Base-by-base conservation (phyloP, 306 rosid genomes). In the Corylus heterophylla region DNA sequence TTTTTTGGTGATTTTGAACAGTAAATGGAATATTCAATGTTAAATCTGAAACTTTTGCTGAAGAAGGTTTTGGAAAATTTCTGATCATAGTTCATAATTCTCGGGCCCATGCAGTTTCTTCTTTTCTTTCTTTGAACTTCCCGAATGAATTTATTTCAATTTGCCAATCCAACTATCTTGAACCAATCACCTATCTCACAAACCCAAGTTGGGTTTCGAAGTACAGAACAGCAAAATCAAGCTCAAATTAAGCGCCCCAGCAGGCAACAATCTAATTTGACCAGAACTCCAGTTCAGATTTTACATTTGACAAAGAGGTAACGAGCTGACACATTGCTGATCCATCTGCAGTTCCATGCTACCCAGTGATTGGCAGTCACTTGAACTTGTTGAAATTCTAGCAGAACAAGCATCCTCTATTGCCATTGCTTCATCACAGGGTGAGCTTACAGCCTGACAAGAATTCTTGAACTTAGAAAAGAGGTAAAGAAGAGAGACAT, bases 401-500 rank as follows among this genome's bases (percentile, higher is more conserved):
- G 79, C 76, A 50, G 82, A 74, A 54, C 55, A 52, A 52, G 52
- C 73, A 27, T 69, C 79, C 70, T 82, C 82, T 3, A 51, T 61
- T 4, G 78, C 52, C 50, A n/a, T 59, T 27, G 77, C 16, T 44
- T 87, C 88, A 59, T 63, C 76, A 1, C 71, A 22, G 22, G 89
- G 76, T 31, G 76, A 79, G 17, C 18, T 54, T 58, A 20, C 12
- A 11, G 35, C 72, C 27, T 16, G 66, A 44, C 75, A 79, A 37
- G 85, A 75, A 56, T 69, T 89, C 79, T 66, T 86, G 20, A 80
- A 66, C 71, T 90, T 89, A 11, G 86, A 69, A 37, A 85, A 96
- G 74, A 96, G 87, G 84, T 80, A 78, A 74, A 87, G 75, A 63
- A 96, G 82, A 3, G 99, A 93, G 54, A 74, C 75, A 31, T 74